Conservation (phyloP, 345 rosid species). For the Pistacia vera region DNA sequence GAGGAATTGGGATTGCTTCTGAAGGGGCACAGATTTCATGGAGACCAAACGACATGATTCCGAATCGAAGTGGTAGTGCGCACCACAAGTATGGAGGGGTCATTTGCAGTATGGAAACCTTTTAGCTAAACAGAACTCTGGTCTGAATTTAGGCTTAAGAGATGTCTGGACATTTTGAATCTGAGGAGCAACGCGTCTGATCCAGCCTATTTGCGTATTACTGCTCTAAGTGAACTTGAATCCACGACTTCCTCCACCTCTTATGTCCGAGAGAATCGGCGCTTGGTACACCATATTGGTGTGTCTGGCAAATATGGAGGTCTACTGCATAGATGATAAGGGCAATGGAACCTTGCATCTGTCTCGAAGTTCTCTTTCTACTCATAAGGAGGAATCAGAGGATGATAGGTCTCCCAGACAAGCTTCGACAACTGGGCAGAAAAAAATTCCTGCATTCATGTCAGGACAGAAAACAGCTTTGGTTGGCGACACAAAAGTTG, state of each 20-base stretch:
- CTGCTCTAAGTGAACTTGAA: conserved; percentile 79
- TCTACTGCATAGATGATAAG: conserved; percentile 51
- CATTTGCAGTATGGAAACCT: conserved; percentile 77
- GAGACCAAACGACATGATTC: conserved; percentile 46
- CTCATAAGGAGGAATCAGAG: conserved; percentile 84
- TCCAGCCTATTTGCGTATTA: conserved; percentile 85
- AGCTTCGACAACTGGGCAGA: conserved; percentile 28
- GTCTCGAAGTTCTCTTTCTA: conserved; percentile 56
- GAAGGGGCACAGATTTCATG: conserved; percentile 59
- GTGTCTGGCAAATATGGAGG: conserved; percentile 55
- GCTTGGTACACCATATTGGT: conserved; percentile 68
- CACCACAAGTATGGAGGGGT: conserved; percentile 96
- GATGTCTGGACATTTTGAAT: conserved; percentile 53
- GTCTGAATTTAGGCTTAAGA: conserved; percentile 47
- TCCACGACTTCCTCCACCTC: conserved; percentile 95
- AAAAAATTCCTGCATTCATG: conserved; percentile 18
- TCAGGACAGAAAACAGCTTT: conserved; percentile 40
- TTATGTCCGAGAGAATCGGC: conserved; percentile 76
- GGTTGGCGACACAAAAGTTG: conserved; percentile 76
- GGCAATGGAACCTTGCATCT: conserved; percentile 48
- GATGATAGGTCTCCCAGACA: conserved; percentile 61
- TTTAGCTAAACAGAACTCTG: conserved; percentile 60
- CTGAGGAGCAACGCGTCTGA: conserved; percentile 82
- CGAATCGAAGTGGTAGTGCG: conserved; percentile 96
- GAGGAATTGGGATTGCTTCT: conserved; percentile 78